Conservation (phyloP, 2,329 filamentous ascomycete species). For the Aspergillus uvarum region DNA sequence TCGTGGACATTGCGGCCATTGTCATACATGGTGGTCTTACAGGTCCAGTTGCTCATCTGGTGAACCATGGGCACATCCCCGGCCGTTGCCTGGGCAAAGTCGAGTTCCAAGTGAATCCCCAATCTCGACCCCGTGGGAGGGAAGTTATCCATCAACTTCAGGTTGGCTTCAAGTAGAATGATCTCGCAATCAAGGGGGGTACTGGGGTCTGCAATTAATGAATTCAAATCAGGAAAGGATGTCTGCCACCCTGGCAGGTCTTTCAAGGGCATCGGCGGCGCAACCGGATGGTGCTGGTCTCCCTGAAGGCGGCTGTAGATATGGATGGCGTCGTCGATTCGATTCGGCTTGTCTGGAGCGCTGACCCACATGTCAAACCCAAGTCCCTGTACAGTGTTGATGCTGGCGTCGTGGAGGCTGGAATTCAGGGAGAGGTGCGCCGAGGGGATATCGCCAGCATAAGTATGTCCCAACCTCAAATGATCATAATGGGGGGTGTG, state of each 20-base stretch:
- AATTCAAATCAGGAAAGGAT: slow-evolving; percentile 42
- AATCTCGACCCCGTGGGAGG: slow-evolving; percentile 42
- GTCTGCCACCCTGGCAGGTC: slow-evolving; percentile 42
- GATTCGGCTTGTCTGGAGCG: slow-evolving; percentile 35
- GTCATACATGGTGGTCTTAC: slow-evolving; percentile 45
- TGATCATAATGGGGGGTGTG: slow-evolving; percentile 33
- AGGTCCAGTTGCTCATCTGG: slow-evolving; percentile 45
- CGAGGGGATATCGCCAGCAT: slow-evolving; percentile 34
- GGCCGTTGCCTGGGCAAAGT: slow-evolving; percentile 38
- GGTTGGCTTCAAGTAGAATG: slow-evolving; percentile 45
- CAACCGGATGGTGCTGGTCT: slow-evolving; percentile 35
- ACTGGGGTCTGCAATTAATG: slow-evolving; percentile 35
- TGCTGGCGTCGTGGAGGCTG: slow-evolving; percentile 31
- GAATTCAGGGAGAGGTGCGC: slow-evolving; percentile 36
- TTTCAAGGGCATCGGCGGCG: slow-evolving; percentile 41
- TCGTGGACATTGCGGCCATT: slow-evolving; percentile 33
- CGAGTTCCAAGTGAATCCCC: slow-evolving; percentile 44
- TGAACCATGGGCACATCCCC: slow-evolving; percentile 33
- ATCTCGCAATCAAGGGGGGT: slow-evolving; percentile 42
- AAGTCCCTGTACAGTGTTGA: slow-evolving; percentile 36
- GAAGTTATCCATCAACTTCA: slow-evolving; percentile 46
- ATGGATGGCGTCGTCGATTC: slow-evolving; percentile 43
- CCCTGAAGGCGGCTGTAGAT: slow-evolving; percentile 45
- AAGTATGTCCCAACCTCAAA: slow-evolving; percentile 34
- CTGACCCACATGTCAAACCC: slow-evolving; percentile 50